phyloP scores from a whole-genome alignment of 2,329 filamentous ascomycete species.

The Chalaropsis ovoidea region DNA sequence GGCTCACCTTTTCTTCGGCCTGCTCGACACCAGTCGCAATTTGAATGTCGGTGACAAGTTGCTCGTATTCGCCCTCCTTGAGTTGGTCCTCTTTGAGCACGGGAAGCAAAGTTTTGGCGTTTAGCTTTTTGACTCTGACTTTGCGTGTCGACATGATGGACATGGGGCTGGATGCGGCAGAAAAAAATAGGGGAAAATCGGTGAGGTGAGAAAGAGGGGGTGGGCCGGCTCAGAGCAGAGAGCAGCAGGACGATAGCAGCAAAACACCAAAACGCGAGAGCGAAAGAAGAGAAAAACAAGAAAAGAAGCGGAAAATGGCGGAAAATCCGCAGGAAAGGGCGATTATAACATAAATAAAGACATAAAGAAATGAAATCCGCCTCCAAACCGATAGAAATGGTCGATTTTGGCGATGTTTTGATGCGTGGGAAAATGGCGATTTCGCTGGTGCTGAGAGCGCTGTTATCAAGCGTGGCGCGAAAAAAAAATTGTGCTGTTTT shows the following conservation, averaged over 20 bases:
- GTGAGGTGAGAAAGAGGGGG: slow-evolving; percentile 32
- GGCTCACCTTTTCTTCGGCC: slow-evolving; percentile 89
- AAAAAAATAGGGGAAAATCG: slow-evolving; percentile 27
- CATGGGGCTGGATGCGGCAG: slow-evolving; percentile 24
- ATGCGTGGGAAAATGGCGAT: slow-evolving; percentile 20
- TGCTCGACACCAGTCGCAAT: slow-evolving; percentile 96
- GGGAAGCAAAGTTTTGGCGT: slow-evolving; percentile 75
- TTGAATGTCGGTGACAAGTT: slow-evolving; percentile 69
- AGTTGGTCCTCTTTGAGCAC: slow-evolving; percentile 86
- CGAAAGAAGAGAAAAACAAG: slow-evolving; percentile 46
- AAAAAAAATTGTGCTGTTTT: slow-evolving; percentile 22
- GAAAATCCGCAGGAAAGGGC: slow-evolving; percentile 28
- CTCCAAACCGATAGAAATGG: slow-evolving; percentile 17
- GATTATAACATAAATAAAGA: slow-evolving; percentile 25
- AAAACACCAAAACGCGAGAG: slow-evolving; percentile 42
- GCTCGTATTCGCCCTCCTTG: slow-evolving; percentile 75
- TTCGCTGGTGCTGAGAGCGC: slow-evolving; percentile 12
- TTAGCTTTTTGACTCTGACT: slow-evolving; percentile 82
- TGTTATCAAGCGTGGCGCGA: slow-evolving; percentile 21
- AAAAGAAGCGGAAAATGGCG: slow-evolving; percentile 41
- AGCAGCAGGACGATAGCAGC: slow-evolving; percentile 29
- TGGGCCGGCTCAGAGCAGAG: slow-evolving; percentile 30
- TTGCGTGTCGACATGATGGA: slow-evolving; percentile 54
- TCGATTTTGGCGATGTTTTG: slow-evolving; percentile 19
- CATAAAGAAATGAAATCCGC: slow-evolving; percentile 21